Percentiles rank a stretch among this genome's conserved stretches.
phyloP scores from a whole-genome alignment of 2,329 filamentous ascomycete genomes.

The Daldinia sp. region DNA sequence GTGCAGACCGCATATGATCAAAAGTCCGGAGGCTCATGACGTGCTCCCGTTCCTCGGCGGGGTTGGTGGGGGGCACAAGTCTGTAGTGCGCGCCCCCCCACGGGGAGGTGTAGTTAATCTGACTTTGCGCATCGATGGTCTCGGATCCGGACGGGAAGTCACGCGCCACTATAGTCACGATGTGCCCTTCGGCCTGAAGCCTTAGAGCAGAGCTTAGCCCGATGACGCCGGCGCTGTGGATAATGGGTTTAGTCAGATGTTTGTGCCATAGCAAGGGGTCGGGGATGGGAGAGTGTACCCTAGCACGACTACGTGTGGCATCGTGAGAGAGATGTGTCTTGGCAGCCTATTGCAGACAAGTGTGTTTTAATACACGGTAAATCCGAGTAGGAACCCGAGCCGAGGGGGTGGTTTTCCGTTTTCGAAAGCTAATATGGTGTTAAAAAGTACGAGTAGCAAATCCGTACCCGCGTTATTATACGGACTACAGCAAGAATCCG shows the following conservation, averaged over 20 bases:
- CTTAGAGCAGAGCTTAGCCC: slow-evolving; percentile 59
- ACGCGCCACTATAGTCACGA: slow-evolving; percentile 55
- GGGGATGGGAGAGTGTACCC: slow-evolving; percentile 33
- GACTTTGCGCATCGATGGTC: slow-evolving; percentile 50
- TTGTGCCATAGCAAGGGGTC: not conserved
- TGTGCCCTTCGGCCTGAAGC: slow-evolving; percentile 52
- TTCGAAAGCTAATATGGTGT: not conserved
- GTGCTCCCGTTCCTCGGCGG: slow-evolving; percentile 52
- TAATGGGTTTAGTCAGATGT: slow-evolving; percentile 6
- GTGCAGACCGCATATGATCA: slow-evolving; percentile 51
- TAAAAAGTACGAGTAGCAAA: not conserved
- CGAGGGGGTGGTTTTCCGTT: not conserved
- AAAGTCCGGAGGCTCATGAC: slow-evolving; percentile 54
- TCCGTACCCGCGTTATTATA: not conserved
- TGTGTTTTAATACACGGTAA: not conserved
- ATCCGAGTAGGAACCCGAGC: not conserved
- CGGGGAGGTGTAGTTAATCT: slow-evolving; percentile 64
- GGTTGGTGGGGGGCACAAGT: slow-evolving; percentile 54
- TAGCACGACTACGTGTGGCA: slow-evolving; percentile 42
- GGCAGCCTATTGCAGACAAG: not conserved
- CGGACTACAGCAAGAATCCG: not conserved
- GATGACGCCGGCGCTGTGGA: slow-evolving; percentile 59
- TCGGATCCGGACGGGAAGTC: slow-evolving; percentile 59
- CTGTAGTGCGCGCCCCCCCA: slow-evolving; percentile 67
- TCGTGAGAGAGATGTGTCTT: slow-evolving; percentile 15